Conservation (phyloP, 306 rosid species). For the Citrullus amarus region DNA sequence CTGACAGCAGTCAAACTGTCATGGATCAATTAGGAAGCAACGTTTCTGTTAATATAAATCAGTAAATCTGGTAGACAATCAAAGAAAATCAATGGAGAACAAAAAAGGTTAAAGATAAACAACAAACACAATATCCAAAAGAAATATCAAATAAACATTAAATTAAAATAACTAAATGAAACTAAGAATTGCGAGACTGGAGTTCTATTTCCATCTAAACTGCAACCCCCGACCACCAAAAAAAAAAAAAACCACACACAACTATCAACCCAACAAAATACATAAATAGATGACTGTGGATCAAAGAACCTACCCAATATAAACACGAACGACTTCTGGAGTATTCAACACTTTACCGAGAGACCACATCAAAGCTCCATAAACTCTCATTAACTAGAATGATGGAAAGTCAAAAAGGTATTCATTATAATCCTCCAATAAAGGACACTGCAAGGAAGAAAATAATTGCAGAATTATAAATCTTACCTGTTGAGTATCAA, state of each 20-base stretch:
- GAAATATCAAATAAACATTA: not conserved
- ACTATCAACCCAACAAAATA: not conserved
- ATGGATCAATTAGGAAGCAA: not conserved
- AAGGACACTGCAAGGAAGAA: not conserved
- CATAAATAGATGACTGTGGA: not conserved
- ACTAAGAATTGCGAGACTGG: too few species aligned
- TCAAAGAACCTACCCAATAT: slow-evolving; percentile 55
- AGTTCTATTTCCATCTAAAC: too few species aligned
- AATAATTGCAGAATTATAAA: not conserved
- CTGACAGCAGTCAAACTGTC: not conserved
- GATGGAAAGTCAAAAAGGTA: not conserved
- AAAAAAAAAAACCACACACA: not conserved
- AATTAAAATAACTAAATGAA: too few species aligned
- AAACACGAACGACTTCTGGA: slow-evolving; percentile 86
- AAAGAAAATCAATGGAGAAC: not conserved
- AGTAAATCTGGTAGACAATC: not conserved
- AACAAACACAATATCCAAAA: not conserved
- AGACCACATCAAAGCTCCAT: slow-evolving; percentile 98
- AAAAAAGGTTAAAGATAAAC: not conserved
- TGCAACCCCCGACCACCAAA: too few species aligned
- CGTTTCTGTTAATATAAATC: not conserved
- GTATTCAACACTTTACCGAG: slow-evolving; percentile 78
- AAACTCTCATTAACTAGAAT: slow-evolving; percentile 87
- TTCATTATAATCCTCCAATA: not conserved
- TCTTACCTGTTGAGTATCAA: slow-evolving; percentile 89